Evolutionary conservation across 768 basidiomycete species (phyloP), one percentile per base, ranked within the genome.

Genomic region (Amanita brunnescens): DNA sequence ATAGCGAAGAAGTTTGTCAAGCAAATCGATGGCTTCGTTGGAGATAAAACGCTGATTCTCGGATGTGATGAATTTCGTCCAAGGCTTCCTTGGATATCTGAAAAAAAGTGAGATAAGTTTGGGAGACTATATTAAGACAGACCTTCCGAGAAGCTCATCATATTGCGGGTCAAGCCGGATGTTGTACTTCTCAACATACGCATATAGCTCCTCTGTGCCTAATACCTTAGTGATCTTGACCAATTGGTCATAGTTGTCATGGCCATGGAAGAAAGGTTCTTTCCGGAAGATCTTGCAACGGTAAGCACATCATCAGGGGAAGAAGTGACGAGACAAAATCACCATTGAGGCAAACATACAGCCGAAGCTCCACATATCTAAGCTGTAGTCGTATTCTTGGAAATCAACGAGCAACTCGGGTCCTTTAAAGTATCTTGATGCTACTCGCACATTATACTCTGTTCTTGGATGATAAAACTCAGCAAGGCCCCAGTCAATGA

Each of bases 261-360:
- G 94, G 13, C 95, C 95, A 62, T 98, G 95, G 80, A 98, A 98
- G 74, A 97, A 96, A 20, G 95, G 95, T 66, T 97, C 95, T 67
- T 97, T 97, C 59, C 95, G 83, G 80, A 98, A 97, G 61, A 98
- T 97, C 94, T 97, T 49, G 21, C 47, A 47, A 47, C 35, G 49
- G 21, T 40, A 47, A 49, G 18, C 33, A 40, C 46, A 44, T 55
- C 53, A 35, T 2, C 38, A 39, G 55, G 16, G 49, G 38, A 54
- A 33, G 30, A 5, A 14, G 26, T 39, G 20, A 41, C 51, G 53
- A 40, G 54, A 7, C 16, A 26, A 47, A 49, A 77, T 58, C 63
- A 95, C 94, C 95, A 98, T 97, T 14, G 90, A 92, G 7, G 95
- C 95, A 67, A 95, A 96, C 92, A 95, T 98, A 65, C 95, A 97